phyloP scores from a whole-genome alignment of 2,329 filamentous ascomycete species.

The Esteya vermicola region DNA sequence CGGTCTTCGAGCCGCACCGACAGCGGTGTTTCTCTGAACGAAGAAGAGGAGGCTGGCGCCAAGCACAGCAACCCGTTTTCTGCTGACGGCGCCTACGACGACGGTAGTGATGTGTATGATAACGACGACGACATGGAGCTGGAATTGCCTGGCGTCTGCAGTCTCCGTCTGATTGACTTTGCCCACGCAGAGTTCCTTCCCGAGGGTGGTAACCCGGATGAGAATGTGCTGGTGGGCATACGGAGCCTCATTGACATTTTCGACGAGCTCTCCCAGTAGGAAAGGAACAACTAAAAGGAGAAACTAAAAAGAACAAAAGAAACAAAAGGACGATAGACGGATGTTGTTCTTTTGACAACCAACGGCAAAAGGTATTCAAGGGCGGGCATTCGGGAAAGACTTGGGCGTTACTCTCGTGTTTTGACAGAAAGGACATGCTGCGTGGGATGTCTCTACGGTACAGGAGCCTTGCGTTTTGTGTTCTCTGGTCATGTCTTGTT shows the following conservation, averaged over 20 bases:
- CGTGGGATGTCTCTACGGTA: no score
- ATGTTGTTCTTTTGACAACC: not conserved
- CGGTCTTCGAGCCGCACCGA: slow-evolving; percentile 32
- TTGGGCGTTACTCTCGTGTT: no score
- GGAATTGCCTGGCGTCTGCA: slow-evolving; percentile 51
- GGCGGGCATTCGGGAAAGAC: not conserved
- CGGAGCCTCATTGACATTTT: slow-evolving; percentile 59
- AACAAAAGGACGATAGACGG: not conserved
- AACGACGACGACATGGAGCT: slow-evolving; percentile 25
- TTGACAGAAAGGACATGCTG: no score
- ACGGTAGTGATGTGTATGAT: slow-evolving; percentile 29
- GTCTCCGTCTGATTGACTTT: slow-evolving; percentile 89
- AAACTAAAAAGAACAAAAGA: not conserved
- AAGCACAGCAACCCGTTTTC: no score
- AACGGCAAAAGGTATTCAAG: no score
- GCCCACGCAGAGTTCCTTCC: slow-evolving; percentile 80
- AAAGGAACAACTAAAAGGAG: not conserved
- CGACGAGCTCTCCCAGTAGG: slow-evolving; percentile 38
- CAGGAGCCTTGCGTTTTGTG: not conserved
- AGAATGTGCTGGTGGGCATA: slow-evolving; percentile 67
- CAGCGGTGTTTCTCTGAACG: no score
- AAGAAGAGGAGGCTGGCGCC: no score
- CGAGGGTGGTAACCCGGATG: slow-evolving; percentile 70
- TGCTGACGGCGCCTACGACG: no score
- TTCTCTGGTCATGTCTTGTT: not conserved